Evolutionary conservation across 257 asterid genomes (phyloP).

Genomic region (Solanum acaule): DNA sequence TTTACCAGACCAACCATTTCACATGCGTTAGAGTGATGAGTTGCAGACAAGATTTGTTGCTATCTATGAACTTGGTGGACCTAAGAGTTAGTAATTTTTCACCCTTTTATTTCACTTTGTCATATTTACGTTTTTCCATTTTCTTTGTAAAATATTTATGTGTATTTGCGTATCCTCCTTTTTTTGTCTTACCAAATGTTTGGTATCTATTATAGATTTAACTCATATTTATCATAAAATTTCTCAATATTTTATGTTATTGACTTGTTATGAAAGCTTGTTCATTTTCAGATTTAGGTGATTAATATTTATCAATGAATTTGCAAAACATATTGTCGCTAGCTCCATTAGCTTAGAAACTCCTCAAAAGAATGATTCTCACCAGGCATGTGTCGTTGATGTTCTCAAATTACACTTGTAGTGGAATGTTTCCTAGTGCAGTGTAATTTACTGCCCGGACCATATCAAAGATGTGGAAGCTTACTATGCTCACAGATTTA

Average conservation of each 20-base stretch:
- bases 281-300: background rate
- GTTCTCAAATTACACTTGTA: background rate
- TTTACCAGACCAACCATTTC: background rate
- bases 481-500: too few species aligned
- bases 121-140: background rate
- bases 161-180: background rate
- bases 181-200: background rate
- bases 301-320: constrained; percentile 36
- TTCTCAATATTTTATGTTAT: background rate
- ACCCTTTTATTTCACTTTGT: background rate
- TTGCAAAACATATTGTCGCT: constrained; percentile 84
- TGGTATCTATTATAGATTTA: background rate
- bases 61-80: background rate
- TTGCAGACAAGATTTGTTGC: background rate
- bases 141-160: background rate
- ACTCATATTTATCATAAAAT: background rate
- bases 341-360: constrained; percentile 74
- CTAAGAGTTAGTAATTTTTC: background rate
- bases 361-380: constrained; percentile 51
- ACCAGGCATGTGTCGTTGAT: constrained; percentile 49
- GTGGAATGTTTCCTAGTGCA: background rate
- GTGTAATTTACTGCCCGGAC: background rate
- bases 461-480: too few species aligned
- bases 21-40: background rate
- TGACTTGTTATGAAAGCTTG: background rate